phyloP scores from a whole-genome alignment of 768 basidiomycete genomes.

The Xerocomus spinulosus region DNA sequence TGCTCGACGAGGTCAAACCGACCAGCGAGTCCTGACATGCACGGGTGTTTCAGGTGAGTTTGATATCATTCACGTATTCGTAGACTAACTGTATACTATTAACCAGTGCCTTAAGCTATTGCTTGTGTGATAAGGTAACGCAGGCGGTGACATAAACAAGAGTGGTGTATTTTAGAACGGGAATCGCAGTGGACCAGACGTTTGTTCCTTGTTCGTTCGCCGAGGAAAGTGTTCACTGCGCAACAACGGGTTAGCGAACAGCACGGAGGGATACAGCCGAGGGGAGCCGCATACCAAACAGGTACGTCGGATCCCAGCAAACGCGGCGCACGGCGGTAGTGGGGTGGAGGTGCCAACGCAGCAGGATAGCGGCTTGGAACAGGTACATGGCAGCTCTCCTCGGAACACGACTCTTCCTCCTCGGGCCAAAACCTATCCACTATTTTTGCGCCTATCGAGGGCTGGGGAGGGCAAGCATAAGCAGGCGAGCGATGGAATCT shows the following conservation, averaged over 20 bases:
- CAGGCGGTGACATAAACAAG: slow-evolving; percentile 1
- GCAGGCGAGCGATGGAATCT: background rate
- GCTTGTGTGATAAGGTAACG: slow-evolving; percentile 5
- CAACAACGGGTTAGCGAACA: background rate
- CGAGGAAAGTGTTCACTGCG: slow-evolving; percentile 15
- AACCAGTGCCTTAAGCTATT: slow-evolving; percentile 17
- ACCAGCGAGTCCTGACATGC: background rate
- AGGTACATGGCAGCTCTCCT: slow-evolving; percentile 15
- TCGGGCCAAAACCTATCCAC: slow-evolving; percentile 31
- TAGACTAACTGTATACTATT: slow-evolving; percentile 18
- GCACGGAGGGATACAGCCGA: background rate
- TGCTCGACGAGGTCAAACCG: slow-evolving; percentile 51
- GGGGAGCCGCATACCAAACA: slow-evolving; percentile 13
- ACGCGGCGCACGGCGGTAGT: slow-evolving; percentile 24
- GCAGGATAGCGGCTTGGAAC: slow-evolving; percentile 12
- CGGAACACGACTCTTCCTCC: slow-evolving; percentile 19
- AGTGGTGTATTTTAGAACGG: slow-evolving; percentile 22
- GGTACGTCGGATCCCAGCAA: slow-evolving; percentile 9
- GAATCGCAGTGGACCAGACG: slow-evolving; percentile 20
- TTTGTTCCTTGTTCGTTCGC: slow-evolving; percentile 13
- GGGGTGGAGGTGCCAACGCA: slow-evolving; percentile 27
- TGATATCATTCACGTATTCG: slow-evolving; percentile 1
- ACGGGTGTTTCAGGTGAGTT: slow-evolving; percentile 4
- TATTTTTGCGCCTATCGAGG: slow-evolving; percentile 26
- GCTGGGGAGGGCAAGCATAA: slow-evolving; percentile 14